Evolutionary conservation across 768 basidiomycete species (phyloP), one percentile per base, ranked within the genome.

Genomic region (Russula earlei): DNA sequence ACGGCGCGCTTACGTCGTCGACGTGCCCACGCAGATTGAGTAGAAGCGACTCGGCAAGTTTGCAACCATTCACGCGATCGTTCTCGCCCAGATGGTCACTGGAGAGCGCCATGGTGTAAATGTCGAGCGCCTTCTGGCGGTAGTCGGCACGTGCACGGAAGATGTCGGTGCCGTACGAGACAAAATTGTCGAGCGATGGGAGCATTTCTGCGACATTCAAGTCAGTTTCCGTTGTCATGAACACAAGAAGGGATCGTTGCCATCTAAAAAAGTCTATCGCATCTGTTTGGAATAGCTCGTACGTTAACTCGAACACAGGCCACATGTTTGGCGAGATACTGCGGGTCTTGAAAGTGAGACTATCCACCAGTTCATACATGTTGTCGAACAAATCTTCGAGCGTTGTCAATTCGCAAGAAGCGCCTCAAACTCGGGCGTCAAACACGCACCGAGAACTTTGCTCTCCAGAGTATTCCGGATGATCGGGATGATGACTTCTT

Each of bases 231-330:
- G n/a, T n/a, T 20, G 38, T 10, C 19, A 27, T 10, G 7, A 10
- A 33, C 53, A 22, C 56, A 55, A 14, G 31, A 22, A 34, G 19
- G 27, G 14, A 25, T 38, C 6, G 22, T 36, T 54, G 9, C 91
- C 91, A 62, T 92, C 88, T 52, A 94, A 75, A 75, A n/a, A 90
- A 94, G 70, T 92, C 90, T 37, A 86, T 72, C 15, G 88, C 90
- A 31, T 89, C 86, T 15, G 77, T 74, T 69, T 90, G 91, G 82
- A 94, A 90, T 19, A 88, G 71, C 47, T 77, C 76, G 70, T 91
- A 91, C 0, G 87, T 92, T 60, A 83, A 69, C 70, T 92, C 89
- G 59, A 90, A 89, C 34, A 94, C 76, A 10, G 81, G 83, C 92
- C 91, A 94, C 85, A 94, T 85, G 62, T 75, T 79, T 0, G 87